These are phyloP conservation scores for Ascochyta fabae DNA, from an alignment of 2,329 filamentous ascomycete species.

Conservation along the genomic window DNA sequence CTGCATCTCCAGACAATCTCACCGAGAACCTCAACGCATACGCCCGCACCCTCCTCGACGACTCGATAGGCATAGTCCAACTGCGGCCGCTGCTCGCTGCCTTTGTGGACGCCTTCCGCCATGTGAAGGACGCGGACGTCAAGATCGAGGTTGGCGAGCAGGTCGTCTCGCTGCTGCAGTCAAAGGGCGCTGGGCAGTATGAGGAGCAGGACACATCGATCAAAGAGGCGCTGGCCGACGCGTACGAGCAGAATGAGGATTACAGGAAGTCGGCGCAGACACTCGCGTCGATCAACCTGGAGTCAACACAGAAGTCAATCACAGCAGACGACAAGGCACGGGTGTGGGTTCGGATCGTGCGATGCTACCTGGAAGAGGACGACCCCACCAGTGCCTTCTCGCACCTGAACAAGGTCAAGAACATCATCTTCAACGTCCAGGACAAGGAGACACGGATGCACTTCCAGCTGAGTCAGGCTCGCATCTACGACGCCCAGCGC, in stretches of 20 bases:
- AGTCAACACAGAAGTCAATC: constrained; percentile 85
- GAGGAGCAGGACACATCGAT: constrained; percentile 84
- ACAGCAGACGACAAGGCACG: constrained; percentile 80
- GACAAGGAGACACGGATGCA: constrained; percentile 78
- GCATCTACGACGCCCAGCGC: constrained; percentile 89
- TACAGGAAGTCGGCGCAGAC: constrained; percentile 77
- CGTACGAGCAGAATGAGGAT: constrained; percentile 83
- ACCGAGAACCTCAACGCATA: constrained; percentile 71
- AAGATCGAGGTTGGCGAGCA: constrained; percentile 79
- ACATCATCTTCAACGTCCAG: constrained; percentile 79
- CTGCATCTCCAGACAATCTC: constrained; percentile 56
- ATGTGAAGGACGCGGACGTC: constrained; percentile 66
- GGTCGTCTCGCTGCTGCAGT: constrained; percentile 70
- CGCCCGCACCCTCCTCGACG: constrained; percentile 69
- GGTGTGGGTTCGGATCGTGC: constrained; percentile 92
- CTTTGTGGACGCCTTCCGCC: constrained; percentile 69
- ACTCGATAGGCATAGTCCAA: constrained; percentile 76
- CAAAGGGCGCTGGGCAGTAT: constrained; percentile 72
- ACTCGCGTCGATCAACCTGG: constrained; percentile 84
- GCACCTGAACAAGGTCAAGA: constrained; percentile 94
- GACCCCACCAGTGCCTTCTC: constrained; percentile 84
- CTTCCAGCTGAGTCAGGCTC: constrained; percentile 90
- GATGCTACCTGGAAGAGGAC: constrained; percentile 92
- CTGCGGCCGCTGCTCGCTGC: constrained; percentile 72
- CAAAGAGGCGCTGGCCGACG: constrained; percentile 80